Conservation (phyloP, 2,329 filamentous ascomycete species). For the Pseudocercospora musae region DNA sequence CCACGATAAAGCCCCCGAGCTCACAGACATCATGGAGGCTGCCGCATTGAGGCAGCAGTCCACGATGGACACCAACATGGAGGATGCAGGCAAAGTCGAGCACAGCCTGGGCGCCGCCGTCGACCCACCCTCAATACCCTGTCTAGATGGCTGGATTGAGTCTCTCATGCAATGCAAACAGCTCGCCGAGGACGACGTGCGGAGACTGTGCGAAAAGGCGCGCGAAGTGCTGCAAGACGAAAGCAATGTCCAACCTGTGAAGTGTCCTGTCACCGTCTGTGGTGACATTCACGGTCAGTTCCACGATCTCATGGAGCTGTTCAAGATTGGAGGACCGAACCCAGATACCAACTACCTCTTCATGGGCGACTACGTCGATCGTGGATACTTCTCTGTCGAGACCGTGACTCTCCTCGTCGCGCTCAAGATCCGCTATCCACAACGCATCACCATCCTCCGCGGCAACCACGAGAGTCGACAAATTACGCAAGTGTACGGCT, state of each 20-base stretch:
- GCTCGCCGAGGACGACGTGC: constrained; percentile 88
- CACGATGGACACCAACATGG: constrained; percentile 83
- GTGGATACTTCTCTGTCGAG: constrained; percentile 98
- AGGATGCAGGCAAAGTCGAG: constrained; percentile 85
- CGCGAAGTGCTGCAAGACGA: constrained; percentile 95
- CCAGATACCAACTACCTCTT: constrained; percentile 99
- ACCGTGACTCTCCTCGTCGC: constrained; percentile 94
- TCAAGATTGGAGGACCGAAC: constrained; percentile 97
- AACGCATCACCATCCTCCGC: constrained; percentile 96
- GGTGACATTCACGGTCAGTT: constrained; percentile 99
- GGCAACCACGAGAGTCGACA: constrained; percentile 99
- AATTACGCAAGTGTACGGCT: constrained; percentile 98
- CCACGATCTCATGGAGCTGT: constrained; percentile 98
- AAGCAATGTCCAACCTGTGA: constrained; percentile 98
- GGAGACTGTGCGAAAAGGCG: constrained; percentile 96
- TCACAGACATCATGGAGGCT: constrained; percentile 30
- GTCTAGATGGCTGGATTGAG: constrained; percentile 97
- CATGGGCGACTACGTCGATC: constrained; percentile 99
- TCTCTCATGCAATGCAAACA: constrained; percentile 98
- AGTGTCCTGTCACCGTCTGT: constrained; percentile 98
- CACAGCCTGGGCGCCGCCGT: constrained; percentile 67
- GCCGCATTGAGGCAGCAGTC: constrained; percentile 33
- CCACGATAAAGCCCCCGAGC: background rate
- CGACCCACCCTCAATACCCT: constrained; percentile 87
- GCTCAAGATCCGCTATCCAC: constrained; percentile 95